Percentiles rank a stretch among this genome's conserved stretches.
Conservation (phyloP, 2,329 filamentous ascomycete genomes). For the Colletotrichum melonis region DNA sequence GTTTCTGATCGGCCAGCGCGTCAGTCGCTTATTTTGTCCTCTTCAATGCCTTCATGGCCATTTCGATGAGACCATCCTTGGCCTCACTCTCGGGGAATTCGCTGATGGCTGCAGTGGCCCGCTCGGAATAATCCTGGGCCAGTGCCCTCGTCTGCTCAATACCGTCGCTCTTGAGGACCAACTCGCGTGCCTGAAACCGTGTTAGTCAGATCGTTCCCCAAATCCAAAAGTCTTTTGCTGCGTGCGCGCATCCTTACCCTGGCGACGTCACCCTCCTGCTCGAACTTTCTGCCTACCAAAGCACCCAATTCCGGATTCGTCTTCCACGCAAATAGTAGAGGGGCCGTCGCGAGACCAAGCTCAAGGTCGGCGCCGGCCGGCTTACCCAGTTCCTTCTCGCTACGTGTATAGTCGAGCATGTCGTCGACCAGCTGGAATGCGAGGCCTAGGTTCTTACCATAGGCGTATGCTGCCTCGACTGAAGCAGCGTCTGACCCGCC, state of each 20-base stretch:
- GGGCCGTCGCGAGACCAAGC: constrained; percentile 92
- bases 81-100: constrained; percentile 94
- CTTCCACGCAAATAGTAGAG: constrained; percentile 96
- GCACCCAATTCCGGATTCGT: constrained; percentile 84
- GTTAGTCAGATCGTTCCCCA: constrained; percentile 36
- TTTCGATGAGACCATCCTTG: constrained; percentile 89
- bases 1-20: background rate
- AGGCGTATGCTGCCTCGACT: constrained; percentile 90
- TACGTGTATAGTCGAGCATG: constrained; percentile 95
- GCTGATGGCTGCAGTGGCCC: constrained; percentile 86
- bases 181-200: constrained; percentile 77
- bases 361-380: constrained; percentile 95
- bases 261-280: constrained; percentile 83
- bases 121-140: constrained; percentile 90
- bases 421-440: constrained; percentile 99
- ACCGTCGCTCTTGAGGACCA: constrained; percentile 86
- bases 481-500: constrained; percentile 81
- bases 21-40: constrained; percentile 76
- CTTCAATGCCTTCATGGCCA: constrained; percentile 92
- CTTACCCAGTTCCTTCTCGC: constrained; percentile 87
- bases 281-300: constrained; percentile 93
- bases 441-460: constrained; percentile 92
- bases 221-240: background rate
- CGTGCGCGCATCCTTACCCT: constrained; percentile 67
- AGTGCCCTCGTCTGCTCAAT: constrained; percentile 92